Conservation (phyloP, 208 protist species). For the Wallacemonas sp. region DNA sequence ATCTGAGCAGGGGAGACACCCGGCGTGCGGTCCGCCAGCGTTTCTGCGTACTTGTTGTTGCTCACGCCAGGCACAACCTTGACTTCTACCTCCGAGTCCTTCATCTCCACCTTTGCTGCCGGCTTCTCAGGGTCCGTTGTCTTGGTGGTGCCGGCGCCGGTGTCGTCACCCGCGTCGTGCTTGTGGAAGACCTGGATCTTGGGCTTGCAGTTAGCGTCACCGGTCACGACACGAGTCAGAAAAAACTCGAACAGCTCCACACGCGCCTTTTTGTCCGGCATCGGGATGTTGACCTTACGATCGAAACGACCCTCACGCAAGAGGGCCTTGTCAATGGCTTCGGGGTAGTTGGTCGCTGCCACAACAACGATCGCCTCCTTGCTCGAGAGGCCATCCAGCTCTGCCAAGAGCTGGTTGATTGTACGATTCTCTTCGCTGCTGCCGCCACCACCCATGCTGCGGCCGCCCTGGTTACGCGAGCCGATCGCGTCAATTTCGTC, state of each 20-base stretch:
- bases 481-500: slow-evolving; percentile 99
- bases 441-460: slow-evolving; percentile 81
- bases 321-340: slow-evolving; percentile 94
- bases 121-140: slow-evolving; percentile 22
- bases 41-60: slow-evolving; percentile 74
- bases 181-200: slow-evolving; percentile 78
- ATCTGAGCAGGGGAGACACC: slow-evolving; percentile 95
- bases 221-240: slow-evolving; percentile 86
- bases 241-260: slow-evolving; percentile 91
- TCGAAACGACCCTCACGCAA: slow-evolving; percentile 93
- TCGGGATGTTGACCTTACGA: slow-evolving; percentile 91
- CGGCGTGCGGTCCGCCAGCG: slow-evolving; percentile 88
- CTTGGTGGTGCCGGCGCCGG: slow-evolving; percentile 20
- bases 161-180: slow-evolving; percentile 37
- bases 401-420: slow-evolving; percentile 97
- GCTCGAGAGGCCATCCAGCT: slow-evolving; percentile 94
- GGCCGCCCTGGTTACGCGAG: slow-evolving; percentile 77
- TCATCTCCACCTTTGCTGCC: slow-evolving; percentile 26
- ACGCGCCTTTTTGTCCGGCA: slow-evolving; percentile 87
- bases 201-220: slow-evolving; percentile 83
- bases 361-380: slow-evolving; percentile 96
- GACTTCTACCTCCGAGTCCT: slow-evolving; percentile 39
- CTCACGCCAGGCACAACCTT: slow-evolving; percentile 83
- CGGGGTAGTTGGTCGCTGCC: slow-evolving; percentile 97
- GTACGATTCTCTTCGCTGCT: slow-evolving; percentile 95